phyloP scores from a whole-genome alignment of 164 flowering plant genomes.

The Chimonanthus salicifolius region DNA sequence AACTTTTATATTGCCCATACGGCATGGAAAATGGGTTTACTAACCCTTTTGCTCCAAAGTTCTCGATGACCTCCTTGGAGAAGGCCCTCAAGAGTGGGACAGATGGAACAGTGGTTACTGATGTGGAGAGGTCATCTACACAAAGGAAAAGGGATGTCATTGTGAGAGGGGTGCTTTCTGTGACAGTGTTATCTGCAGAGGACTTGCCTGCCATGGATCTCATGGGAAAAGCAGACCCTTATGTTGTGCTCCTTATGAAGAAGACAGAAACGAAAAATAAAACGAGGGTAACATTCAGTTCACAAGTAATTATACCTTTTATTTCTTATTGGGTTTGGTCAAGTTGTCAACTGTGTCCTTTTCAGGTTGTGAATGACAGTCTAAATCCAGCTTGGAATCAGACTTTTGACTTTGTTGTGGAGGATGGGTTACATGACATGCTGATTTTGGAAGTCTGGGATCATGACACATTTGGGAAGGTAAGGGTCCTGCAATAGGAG shows the following conservation, averaged over 20 bases:
- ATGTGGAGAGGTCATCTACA: conserved; percentile 26
- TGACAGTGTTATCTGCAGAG: conserved; percentile 87
- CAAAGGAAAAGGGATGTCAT: conserved; percentile 67
- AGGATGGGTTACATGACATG: conserved; percentile 97
- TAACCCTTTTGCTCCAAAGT: conserved; percentile 62
- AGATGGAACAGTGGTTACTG: conserved; percentile 42
- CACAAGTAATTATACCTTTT: conserved; percentile 1
- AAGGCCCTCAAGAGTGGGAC: conserved; percentile 66
- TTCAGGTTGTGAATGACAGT: conserved; percentile 82
- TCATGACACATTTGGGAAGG: conserved; percentile 99
- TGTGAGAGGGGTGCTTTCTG: conserved; percentile 87
- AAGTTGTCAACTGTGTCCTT: background rate
- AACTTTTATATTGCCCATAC: conserved; percentile 74
- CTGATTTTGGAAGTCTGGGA: conserved; percentile 81
- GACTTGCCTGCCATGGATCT: conserved; percentile 76
- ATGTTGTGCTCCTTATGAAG: conserved; percentile 69
- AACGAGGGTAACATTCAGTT: conserved; percentile 58
- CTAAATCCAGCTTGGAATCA: conserved; percentile 97
- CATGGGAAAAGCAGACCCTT: conserved; percentile 95
- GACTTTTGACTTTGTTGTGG: conserved; percentile 97
- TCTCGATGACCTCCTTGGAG: conserved; percentile 83
- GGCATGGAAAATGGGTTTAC: conserved; percentile 62
- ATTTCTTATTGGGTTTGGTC: background rate
- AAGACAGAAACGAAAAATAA: conserved; percentile 65
- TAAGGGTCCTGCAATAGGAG: conserved; percentile 18